phyloP scores from a whole-genome alignment of 345 rosid species.

The Aegle marmelos region DNA sequence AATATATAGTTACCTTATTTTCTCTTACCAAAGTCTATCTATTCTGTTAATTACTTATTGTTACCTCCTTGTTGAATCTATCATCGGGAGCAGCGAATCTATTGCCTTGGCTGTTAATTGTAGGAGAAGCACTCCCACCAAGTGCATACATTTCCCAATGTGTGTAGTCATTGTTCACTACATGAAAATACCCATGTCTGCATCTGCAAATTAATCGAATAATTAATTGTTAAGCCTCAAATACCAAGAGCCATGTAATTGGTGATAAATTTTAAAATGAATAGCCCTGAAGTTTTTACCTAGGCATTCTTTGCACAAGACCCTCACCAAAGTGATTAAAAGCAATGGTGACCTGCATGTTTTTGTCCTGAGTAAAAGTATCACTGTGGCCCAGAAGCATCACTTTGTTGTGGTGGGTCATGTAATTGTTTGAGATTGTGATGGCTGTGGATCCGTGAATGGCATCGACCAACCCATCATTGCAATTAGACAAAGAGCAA shows the following conservation, averaged over 20 bases:
- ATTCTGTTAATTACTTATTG: too few relatives aligned
- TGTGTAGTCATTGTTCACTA: constrained; percentile 66
- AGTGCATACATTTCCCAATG: constrained; percentile 73
- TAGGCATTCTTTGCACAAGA: constrained; percentile 68
- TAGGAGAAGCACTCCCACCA: constrained; percentile 69
- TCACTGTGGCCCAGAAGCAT: constrained; percentile 74
- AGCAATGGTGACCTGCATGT: constrained; percentile 70
- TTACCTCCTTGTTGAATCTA: constrained; percentile 44
- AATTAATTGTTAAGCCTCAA: too few relatives aligned
- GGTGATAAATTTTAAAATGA: too few relatives aligned
- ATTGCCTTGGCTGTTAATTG: constrained; percentile 69
- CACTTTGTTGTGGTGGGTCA: constrained; percentile 59
- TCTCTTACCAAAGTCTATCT: too few relatives aligned
- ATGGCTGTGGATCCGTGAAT: constrained; percentile 59
- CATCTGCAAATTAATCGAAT: constrained; percentile 32
- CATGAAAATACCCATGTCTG: constrained; percentile 66
- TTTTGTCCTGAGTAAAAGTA: constrained; percentile 44
- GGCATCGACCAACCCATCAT: constrained; percentile 57
- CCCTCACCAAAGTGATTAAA: constrained; percentile 74
- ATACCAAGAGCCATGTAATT: too few relatives aligned
- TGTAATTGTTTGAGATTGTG: constrained; percentile 54
- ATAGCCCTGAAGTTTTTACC: constrained; percentile 25
- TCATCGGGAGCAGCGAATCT: constrained; percentile 56
- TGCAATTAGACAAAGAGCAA: constrained; percentile 56
- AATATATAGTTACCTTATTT: too few relatives aligned